Percentiles rank a stretch among this genome's conserved stretches.
Evolutionary conservation across 345 rosid species (phyloP).

Genomic region (Turritis glabra): DNA sequence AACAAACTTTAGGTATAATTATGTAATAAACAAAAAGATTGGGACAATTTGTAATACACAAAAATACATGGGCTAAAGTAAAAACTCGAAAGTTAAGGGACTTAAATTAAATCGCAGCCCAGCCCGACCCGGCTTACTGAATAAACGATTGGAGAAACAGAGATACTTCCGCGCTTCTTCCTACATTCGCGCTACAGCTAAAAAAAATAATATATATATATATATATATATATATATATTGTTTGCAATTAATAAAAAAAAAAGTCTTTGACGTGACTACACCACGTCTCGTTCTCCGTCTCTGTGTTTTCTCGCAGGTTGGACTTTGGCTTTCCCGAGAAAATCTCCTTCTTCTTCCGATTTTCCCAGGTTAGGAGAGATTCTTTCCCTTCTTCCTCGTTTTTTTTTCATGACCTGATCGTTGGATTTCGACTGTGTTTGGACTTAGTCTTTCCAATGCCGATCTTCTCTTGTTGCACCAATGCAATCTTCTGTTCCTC

Average conservation of each 20-base stretch:
- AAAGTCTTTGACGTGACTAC: conserved; percentile 13
- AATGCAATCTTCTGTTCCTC: conserved; percentile 19
- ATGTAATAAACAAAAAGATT: no score
- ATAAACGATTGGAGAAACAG: conserved; percentile 33
- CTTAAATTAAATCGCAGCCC: no score
- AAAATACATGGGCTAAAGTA: no score
- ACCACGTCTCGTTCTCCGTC: conserved; percentile 27
- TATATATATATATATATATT: no score
- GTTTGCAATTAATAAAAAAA: not conserved
- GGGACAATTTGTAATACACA: no score
- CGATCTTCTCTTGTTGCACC: conserved; percentile 43
- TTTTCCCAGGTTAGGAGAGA: conserved; percentile 15
- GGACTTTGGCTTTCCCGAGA: conserved; percentile 29
- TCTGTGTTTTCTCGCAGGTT: conserved; percentile 33
- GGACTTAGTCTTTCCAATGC: conserved; percentile 29
- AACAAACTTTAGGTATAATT: no score
- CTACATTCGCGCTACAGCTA: conserved; percentile 35
- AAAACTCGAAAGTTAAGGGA: no score
- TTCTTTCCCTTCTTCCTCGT: not conserved
- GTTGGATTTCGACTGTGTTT: conserved; percentile 8
- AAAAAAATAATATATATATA: no score
- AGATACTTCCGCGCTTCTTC: conserved; percentile 31
- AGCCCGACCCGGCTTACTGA: not conserved
- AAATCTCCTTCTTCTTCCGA: conserved; percentile 8
- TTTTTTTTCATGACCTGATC: conserved; percentile 9